phyloP scores from a whole-genome alignment of 768 basidiomycete genomes.

The Phlebiopsis flavidoalba region DNA sequence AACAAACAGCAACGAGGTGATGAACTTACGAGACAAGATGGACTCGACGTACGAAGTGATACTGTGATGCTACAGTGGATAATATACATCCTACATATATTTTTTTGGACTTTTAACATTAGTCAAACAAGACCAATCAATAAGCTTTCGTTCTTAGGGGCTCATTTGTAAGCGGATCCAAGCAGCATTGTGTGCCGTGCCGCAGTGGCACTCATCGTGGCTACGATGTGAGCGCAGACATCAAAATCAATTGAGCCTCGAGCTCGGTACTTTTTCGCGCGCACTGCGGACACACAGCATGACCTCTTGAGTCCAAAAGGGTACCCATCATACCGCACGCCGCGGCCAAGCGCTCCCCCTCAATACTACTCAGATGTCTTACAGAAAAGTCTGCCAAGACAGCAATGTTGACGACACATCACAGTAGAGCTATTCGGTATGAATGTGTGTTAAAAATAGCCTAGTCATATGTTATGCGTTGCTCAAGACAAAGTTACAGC shows the following conservation, averaged over 20 bases:
- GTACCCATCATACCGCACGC: not conserved
- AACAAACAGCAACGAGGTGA: not conserved
- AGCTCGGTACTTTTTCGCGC: not conserved
- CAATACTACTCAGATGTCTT: too few species aligned
- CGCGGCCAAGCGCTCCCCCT: too few species aligned
- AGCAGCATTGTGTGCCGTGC: not conserved
- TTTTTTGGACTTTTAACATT: not conserved
- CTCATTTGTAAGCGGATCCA: not conserved
- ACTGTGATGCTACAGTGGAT: not conserved
- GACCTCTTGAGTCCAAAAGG: not conserved
- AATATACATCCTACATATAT: not conserved
- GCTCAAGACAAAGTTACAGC: too few species aligned
- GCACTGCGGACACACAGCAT: not conserved
- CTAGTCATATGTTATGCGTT: too few species aligned
- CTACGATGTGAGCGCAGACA: not conserved
- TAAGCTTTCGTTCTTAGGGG: not conserved
- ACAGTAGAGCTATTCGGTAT: too few species aligned
- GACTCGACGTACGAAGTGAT: not conserved
- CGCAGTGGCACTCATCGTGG: not conserved
- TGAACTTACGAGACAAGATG: not conserved
- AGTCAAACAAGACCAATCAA: not conserved
- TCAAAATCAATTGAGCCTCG: not conserved
- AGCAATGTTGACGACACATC: too few species aligned
- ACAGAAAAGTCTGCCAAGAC: too few species aligned
- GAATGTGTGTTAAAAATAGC: too few species aligned